Base-by-base conservation (phyloP, 805 yeast genomes). In the Hermanozyma aechmeae region DNA sequence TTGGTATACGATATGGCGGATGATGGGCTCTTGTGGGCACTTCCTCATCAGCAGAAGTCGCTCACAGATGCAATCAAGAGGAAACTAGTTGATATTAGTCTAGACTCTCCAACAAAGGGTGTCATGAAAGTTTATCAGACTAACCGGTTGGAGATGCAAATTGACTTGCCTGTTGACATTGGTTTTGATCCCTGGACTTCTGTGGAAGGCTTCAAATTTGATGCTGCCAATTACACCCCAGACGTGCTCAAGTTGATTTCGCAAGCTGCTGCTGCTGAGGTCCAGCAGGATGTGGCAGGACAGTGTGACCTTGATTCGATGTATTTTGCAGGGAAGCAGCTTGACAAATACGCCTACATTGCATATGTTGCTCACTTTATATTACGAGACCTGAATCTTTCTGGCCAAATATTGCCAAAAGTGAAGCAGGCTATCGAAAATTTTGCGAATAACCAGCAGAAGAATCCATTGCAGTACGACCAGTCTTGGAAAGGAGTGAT, bases 291-390 rank as follows among this genome's bases (percentile, higher is more conserved):
- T 37, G 66, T 79, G 20, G 55, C 56, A 4, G 68, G 65, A 12
- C 70, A 67, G 51, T 68, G 79, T n/a, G 59, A 79, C 43, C 59
- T 78, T 8, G 84, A 84, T 37, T 84, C 96, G 1, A 87, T 87
- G 82, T 89, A 89, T 56, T 76, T 83, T 13, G 71, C 94, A 2
- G 98, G 97, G 9, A 89, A 92, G 51, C 67, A 75, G 16, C 59
- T 87, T 28, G 95, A 86, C 41, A 92, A 87, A 56, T 92, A 82
- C 55, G 96, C 97, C 0, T 80, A 81, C 65, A 69, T 92, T 29
- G 63, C 85, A 10, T 80, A 80, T 38, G 83, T 77, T 8, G 74
- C 79, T 22, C 76, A 79, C 31, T 76, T 65, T 37, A 65, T 89
- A 13, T 51, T 89, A 25, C 50, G 71, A 13, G 80, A 87, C 46